These are phyloP conservation scores for Suillus americanus DNA, from an alignment of 768 basidiomycete species.

Conservation along the genomic window DNA sequence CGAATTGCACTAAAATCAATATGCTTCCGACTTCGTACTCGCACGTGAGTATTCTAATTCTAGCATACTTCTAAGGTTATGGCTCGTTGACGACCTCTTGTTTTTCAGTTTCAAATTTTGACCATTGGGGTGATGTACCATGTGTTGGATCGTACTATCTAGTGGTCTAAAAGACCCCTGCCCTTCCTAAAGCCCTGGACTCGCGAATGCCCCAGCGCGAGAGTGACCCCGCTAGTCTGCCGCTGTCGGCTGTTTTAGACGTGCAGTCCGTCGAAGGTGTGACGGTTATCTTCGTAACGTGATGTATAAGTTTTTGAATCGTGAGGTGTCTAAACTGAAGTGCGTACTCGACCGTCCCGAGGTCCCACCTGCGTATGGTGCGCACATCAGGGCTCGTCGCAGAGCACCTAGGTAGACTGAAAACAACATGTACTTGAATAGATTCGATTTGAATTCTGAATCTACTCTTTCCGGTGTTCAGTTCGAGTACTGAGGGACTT, in stretches of 20 bases:
- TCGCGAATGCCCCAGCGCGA: not conserved
- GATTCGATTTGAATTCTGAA: not conserved
- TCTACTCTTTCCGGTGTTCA: not conserved
- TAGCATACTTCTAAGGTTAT: not conserved
- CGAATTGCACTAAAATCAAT: slow-evolving; percentile 8
- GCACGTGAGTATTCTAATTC: not conserved
- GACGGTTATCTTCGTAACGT: too few relatives aligned
- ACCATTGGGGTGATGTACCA: not conserved
- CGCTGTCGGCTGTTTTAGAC: not conserved
- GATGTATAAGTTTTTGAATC: too few relatives aligned
- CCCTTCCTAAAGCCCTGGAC: not conserved
- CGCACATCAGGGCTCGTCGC: not conserved
- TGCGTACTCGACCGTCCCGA: too few relatives aligned
- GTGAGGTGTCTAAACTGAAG: too few relatives aligned
- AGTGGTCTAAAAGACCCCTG: not conserved
- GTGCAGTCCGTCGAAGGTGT: too few relatives aligned
- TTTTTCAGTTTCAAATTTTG: not conserved
- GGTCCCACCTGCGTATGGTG: not conserved
- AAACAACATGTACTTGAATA: not conserved
- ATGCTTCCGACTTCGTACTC: not conserved
- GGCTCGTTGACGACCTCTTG: not conserved
- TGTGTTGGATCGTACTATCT: too few relatives aligned
- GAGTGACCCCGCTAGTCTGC: too few relatives aligned
- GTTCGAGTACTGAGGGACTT: not conserved
- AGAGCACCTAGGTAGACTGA: not conserved